Evolutionary conservation across 2,329 filamentous ascomycete species (phyloP).

Genomic region (Chalaropsis thielavioides): DNA sequence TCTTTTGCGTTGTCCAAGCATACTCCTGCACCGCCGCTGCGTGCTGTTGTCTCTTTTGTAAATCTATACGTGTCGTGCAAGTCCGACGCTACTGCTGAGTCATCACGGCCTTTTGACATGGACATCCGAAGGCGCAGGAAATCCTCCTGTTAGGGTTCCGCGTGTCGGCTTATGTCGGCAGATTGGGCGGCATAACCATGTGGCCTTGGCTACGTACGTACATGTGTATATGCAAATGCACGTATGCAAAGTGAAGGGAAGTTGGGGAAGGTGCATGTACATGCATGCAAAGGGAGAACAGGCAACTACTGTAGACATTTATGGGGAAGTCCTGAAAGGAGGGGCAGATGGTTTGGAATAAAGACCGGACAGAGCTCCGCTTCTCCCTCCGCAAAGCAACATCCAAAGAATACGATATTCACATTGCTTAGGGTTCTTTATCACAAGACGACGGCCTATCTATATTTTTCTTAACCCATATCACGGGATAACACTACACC

Average conservation of each 20-base stretch:
- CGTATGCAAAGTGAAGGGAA: background rate
- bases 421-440: background rate
- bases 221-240: no score
- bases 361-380: background rate
- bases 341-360: background rate
- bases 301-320: background rate
- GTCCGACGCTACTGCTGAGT: background rate
- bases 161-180: background rate
- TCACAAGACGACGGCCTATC: background rate
- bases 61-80: no score
- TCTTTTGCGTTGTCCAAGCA: background rate
- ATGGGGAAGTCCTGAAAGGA: conserved; percentile 6
- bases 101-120: background rate
- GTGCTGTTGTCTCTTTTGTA: background rate
- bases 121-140: background rate
- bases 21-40: background rate
- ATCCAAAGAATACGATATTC: background rate
- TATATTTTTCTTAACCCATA: background rate
- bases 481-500: background rate
- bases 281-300: background rate
- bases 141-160: background rate
- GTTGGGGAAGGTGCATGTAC: background rate
- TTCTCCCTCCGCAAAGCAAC: background rate
- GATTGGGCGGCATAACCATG: background rate
- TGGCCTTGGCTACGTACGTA: background rate